Percentiles rank a stretch among this genome's conserved stretches.
Evolutionary conservation across 1,284 basidiomycete genomes (phyloP).

Genomic region (Sphagnurus paluster): DNA sequence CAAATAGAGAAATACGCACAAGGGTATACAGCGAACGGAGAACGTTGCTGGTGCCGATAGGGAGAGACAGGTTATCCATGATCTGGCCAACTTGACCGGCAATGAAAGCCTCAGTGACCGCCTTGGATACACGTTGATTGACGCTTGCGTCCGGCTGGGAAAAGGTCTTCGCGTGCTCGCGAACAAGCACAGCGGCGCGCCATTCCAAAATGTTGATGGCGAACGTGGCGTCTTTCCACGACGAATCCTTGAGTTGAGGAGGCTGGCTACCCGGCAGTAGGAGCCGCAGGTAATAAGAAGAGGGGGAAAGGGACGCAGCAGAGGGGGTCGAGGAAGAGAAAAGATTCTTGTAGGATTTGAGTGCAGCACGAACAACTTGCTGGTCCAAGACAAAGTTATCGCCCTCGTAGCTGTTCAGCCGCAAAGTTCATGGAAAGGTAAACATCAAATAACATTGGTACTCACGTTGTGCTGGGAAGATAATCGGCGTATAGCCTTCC

Average conservation of each 20-base stretch:
- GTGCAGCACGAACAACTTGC: constrained; percentile 70
- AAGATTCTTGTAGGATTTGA: constrained; percentile 54
- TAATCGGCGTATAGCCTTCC: constrained; percentile 66
- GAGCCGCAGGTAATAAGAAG: constrained; percentile 54
- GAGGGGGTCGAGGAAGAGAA: constrained; percentile 26
- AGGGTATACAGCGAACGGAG: constrained; percentile 49
- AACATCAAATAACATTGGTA: too few relatives aligned
- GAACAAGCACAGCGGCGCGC: constrained; percentile 61
- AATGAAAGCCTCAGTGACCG: constrained; percentile 69
- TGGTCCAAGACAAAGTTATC: constrained; percentile 77
- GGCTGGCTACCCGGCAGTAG: constrained; percentile 30
- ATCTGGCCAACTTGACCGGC: constrained; percentile 53
- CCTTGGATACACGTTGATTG: constrained; percentile 59
- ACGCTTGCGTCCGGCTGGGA: constrained; percentile 48
- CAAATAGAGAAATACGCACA: constrained; percentile 33
- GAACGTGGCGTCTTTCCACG: constrained; percentile 39
- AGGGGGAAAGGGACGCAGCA: constrained; percentile 40
- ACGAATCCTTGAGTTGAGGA: constrained; percentile 21
- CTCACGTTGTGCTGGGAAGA: constrained; percentile 64
- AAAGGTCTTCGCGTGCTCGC: constrained; percentile 42
- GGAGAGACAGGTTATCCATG: constrained; percentile 32
- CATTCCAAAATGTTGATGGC: constrained; percentile 55
- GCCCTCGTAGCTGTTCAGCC: constrained; percentile 59
- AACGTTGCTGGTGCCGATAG: constrained; percentile 34
- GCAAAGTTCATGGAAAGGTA: neutral